These are phyloP conservation scores for Metschnikowia dekortorum DNA, from an alignment of 805 yeast genomes.

Conservation along the genomic window DNA sequence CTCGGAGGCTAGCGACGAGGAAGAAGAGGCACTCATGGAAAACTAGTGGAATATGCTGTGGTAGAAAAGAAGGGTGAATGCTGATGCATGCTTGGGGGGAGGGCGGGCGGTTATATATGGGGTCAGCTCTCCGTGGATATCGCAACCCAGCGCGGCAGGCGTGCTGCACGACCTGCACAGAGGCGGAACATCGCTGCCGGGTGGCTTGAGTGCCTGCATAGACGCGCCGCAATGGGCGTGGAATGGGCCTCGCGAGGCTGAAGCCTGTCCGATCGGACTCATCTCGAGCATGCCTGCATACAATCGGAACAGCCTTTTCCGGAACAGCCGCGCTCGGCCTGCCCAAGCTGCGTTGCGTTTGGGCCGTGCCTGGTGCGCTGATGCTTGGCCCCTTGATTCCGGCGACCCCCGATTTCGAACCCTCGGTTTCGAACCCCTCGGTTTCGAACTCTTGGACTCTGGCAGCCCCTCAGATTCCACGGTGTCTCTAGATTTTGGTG, in stretches of 20 bases:
- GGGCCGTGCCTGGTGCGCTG: no score
- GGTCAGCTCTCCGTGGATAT: background rate
- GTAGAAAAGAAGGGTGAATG: no score
- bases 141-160: background rate
- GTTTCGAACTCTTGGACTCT: no score
- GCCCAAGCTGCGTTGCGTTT: no score
- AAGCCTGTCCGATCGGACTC: background rate
- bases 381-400: no score
- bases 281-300: background rate
- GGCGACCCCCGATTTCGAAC: no score
- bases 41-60: no score
- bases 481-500: no score
- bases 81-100: no score
- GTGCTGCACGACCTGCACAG: background rate
- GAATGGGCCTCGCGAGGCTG: background rate
- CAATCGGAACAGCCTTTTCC: background rate
- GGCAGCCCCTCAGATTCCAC: no score
- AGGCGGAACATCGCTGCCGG: background rate
- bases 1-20: slow-evolving; percentile 8
- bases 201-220: background rate
- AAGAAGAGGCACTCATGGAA: slow-evolving; percentile 9
- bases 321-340: no score
- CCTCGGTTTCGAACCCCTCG: no score
- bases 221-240: slow-evolving; percentile 2
- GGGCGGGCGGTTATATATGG: background rate